Evolutionary conservation across 768 basidiomycete genomes (phyloP), one percentile per base, ranked within the genome.

Genomic region (Rhodocollybia butyracea): DNA sequence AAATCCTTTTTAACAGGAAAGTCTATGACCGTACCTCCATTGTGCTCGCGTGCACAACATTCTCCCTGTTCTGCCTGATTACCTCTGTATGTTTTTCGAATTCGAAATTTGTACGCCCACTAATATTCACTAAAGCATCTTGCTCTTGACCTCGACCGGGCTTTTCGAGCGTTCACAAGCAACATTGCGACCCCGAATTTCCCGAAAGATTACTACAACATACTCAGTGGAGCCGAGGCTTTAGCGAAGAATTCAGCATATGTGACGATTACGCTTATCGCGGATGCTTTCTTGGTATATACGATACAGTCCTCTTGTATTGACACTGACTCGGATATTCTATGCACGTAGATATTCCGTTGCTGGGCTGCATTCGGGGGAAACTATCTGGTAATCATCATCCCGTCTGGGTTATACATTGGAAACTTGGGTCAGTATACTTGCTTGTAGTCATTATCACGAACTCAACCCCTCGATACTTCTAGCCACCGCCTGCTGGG

Each of bases 241-340:
- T 41, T 54, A 6, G 52, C 52, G 52, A 54, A 54, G 21, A 54
- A 54, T 29, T 54, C 52, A 41, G 52, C 52, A 3, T 54, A 54
- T 22, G 52, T 54, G 39, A 54, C 52, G n/a, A 46, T 46, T 36
- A 54, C 52, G 11, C 52, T 54, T 11, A 54, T 54, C 22, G 52
- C 52, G 6, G 52, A 54, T 26, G 40, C 52, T 26, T 54, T 54
- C 29, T 15, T 54, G 52, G 52, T 54, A 54, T 45, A 17, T 3
- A 6, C 22, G 17, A 5, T 19, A 5, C 10, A 19, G 19, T 22
- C 36, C 47, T 46, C 6, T 40, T 40, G 5, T 40, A 17, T 5
- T 5, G n/a, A 17, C 39, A 5, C 39, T 5, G 5, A 6, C 17
- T 17, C 21, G 15, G 5, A 5, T 19, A 10, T 19, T 5, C 13